Conservation (phyloP, 192 early-diverging fungal species). For the Lunasporangiospora selenospora region DNA sequence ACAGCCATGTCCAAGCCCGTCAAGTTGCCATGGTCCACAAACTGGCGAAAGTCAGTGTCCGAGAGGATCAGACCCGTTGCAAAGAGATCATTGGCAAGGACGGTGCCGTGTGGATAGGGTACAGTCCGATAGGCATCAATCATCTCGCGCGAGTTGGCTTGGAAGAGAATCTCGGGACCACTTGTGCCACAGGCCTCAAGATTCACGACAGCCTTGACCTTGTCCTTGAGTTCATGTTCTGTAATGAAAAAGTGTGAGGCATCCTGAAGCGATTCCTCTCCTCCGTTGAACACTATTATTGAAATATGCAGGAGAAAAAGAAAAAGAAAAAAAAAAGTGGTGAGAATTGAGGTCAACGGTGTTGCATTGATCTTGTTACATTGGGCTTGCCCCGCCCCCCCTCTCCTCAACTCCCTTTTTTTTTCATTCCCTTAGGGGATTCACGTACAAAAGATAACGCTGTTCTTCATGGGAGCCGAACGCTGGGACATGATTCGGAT, state of each 20-base stretch:
- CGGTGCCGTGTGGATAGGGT: constrained; percentile 70
- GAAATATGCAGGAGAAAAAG: background rate
- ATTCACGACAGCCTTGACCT: constrained; percentile 69
- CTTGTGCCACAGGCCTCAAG: constrained; percentile 72
- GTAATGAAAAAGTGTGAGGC: constrained; percentile 74
- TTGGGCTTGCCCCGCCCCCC: no score
- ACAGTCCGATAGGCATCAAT: constrained; percentile 66
- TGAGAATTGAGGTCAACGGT: no score
- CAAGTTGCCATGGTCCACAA: constrained; percentile 71
- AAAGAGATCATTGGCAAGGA: constrained; percentile 60
- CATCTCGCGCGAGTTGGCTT: constrained; percentile 70
- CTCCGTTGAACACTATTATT: constrained; percentile 69
- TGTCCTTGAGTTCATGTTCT: constrained; percentile 56
- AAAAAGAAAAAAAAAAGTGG: no score
- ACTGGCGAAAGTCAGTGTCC: constrained; percentile 80
- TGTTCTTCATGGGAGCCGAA: constrained; percentile 49
- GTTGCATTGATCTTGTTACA: no score
- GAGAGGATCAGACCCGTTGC: constrained; percentile 65
- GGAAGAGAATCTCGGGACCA: constrained; percentile 73
- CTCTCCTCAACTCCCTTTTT: no score
- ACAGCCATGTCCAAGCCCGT: constrained; percentile 71
- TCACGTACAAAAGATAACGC: constrained; percentile 59
- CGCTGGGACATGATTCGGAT: constrained; percentile 53
- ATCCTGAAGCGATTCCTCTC: constrained; percentile 77
- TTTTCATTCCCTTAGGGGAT: no score